Conservation (phyloP, 2,329 filamentous ascomycete genomes). For the Stagonosporopsis tanaceti region DNA sequence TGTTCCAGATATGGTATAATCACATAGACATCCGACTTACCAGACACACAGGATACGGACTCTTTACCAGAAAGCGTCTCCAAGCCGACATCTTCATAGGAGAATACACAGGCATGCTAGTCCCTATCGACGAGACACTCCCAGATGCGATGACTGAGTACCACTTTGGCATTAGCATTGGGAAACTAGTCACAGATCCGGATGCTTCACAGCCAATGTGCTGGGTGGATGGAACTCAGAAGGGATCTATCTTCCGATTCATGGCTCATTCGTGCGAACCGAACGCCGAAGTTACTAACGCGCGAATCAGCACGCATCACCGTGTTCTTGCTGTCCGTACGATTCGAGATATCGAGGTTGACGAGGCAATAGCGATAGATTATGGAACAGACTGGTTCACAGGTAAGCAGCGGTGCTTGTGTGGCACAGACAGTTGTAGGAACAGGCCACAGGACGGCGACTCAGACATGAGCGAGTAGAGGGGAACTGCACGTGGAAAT, state of each 20-base stretch:
- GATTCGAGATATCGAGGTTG: not conserved
- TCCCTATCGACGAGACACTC: not conserved
- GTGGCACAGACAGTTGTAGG: not conserved
- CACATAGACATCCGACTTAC: not conserved
- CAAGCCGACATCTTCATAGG: not conserved
- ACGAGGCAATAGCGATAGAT: not conserved
- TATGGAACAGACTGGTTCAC: not conserved
- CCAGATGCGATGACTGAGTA: not conserved
- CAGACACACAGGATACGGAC: constrained; percentile 1
- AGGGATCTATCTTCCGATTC: constrained; percentile 5
- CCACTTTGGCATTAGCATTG: not conserved
- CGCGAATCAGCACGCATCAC: not conserved
- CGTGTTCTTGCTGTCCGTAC: not conserved
- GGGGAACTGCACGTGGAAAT: not conserved
- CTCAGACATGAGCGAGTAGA: not conserved
- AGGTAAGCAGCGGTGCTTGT: not conserved
- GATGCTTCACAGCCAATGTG: not conserved
- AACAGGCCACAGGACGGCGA: not conserved
- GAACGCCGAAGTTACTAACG: not conserved
- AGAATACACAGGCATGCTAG: not conserved
- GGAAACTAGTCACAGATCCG: not conserved
- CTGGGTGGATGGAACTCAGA: constrained; percentile 1
- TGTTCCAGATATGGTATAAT: not conserved
- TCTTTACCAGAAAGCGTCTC: not conserved
- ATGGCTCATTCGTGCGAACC: constrained; percentile 9